phyloP scores from a whole-genome alignment of 176 grass and related monocot genomes.

The Poa pratensis region DNA sequence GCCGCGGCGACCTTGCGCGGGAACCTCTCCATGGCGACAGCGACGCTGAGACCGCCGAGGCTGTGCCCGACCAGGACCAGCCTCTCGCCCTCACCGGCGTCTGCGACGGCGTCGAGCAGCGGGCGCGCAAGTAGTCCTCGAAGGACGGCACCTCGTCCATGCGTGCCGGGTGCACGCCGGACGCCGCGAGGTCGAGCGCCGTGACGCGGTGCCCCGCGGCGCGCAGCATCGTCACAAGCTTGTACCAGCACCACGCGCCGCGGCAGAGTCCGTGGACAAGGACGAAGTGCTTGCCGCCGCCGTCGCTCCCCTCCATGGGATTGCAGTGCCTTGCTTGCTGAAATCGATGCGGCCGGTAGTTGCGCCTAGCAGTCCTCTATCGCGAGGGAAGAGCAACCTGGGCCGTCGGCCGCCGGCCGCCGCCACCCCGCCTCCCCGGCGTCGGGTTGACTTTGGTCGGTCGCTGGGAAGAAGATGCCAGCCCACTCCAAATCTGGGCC shows the following conservation, averaged over 20 bases:
- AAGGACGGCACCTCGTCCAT: slow-evolving; percentile 55
- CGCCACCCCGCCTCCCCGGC: too few relatives aligned
- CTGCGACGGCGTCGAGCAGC: slow-evolving; percentile 48
- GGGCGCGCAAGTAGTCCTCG: slow-evolving; percentile 62
- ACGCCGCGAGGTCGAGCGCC: slow-evolving; percentile 55
- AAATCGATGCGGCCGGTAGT: too few relatives aligned
- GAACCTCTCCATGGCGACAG: slow-evolving; percentile 59
- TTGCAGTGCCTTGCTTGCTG: too few relatives aligned
- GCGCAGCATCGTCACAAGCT: slow-evolving; percentile 40
- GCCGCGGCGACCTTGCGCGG: slow-evolving; percentile 46
- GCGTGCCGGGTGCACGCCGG: slow-evolving; percentile 48
- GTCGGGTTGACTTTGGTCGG: too few relatives aligned
- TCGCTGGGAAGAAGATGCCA: too few relatives aligned
- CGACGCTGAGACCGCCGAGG: slow-evolving; percentile 45
- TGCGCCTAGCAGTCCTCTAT: too few relatives aligned
- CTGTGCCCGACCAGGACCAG: slow-evolving; percentile 64
- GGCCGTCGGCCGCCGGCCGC: too few relatives aligned
- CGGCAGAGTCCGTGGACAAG: slow-evolving; percentile 55
- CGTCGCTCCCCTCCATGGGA: not conserved
- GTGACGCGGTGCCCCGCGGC: slow-evolving; percentile 50
- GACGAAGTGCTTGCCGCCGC: slow-evolving; percentile 52
- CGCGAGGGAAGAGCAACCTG: too few relatives aligned
- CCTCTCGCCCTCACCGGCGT: slow-evolving; percentile 25
- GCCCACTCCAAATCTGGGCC: too few relatives aligned
- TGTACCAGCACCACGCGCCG: slow-evolving; percentile 75